phyloP scores from a whole-genome alignment of 2,329 filamentous ascomycete species.

The Aspergillus candidus region DNA sequence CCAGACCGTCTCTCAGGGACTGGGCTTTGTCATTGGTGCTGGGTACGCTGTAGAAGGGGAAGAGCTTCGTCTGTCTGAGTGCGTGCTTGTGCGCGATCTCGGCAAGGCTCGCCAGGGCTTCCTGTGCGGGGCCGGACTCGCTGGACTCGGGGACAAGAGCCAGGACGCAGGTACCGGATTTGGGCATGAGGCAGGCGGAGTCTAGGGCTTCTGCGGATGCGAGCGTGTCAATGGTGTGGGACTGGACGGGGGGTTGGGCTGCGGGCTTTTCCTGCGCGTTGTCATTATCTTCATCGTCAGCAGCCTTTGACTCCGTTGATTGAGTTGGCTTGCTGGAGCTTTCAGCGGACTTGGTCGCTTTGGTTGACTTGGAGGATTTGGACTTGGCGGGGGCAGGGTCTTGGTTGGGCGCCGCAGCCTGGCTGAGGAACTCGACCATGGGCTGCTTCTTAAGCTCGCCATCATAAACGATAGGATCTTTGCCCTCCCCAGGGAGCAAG shows the following conservation, averaged over 20 bases:
- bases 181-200: conserved; percentile 65
- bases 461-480: conserved; percentile 65
- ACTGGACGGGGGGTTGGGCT: conserved; percentile 47
- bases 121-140: conserved; percentile 40
- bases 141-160: conserved; percentile 58
- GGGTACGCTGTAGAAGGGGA: conserved; percentile 77
- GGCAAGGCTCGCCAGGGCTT: conserved; percentile 59
- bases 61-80: conserved; percentile 60
- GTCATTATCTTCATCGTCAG: conserved; percentile 30
- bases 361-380: conserved; percentile 25
- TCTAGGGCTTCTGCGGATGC: conserved; percentile 58
- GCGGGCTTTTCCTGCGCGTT: conserved; percentile 28
- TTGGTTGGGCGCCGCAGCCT: conserved; percentile 71
- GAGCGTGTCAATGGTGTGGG: conserved; percentile 62
- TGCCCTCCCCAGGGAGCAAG: conserved; percentile 65
- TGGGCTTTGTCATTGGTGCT: conserved; percentile 53
- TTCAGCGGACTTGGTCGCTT: conserved; percentile 40
- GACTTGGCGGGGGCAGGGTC: conserved; percentile 54
- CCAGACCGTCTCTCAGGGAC: conserved; percentile 55
- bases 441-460: conserved; percentile 80
- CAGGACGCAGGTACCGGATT: conserved; percentile 77
- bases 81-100: conserved; percentile 72
- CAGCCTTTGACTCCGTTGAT: conserved; percentile 47
- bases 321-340: conserved; percentile 45
- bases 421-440: conserved; percentile 75